Evolutionary conservation across 2,329 filamentous ascomycete genomes (phyloP), one percentile per base, ranked within the genome.

Genomic region (Tolypocladium capitatum): DNA sequence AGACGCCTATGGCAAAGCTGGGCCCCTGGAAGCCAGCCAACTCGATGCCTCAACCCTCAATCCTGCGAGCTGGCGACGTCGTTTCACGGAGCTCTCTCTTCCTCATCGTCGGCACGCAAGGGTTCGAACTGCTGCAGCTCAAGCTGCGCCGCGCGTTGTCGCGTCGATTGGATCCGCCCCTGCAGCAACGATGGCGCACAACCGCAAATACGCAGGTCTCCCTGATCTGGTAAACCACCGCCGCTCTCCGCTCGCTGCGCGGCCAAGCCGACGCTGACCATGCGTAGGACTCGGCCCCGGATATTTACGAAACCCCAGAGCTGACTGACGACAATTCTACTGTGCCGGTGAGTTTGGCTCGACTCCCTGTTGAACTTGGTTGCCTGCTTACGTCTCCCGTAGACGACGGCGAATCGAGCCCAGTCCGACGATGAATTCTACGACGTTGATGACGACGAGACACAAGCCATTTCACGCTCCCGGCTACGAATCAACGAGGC

Each of bases 271-370:
- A 45, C 32, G 35, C 56, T 62, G 52, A 62, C 54, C 27, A 46
- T 42, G 21, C 24, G 46, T 55, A 94, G 86, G 90, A 96, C 68
- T 85, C 84, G 47, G 89, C 90, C 28, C 90, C 90, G 55, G 92
- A 97, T 61, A 87, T 95, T 59, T 97, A 96, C 72, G 91, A 97
- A 68, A 97, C 92, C 16, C 90, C 91, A 55, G 90, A 94, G 48
- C 72, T 96, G 55, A 91, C 85, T 48, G 88, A 95, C 61, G 90
- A 94, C 65, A 85, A 81, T 53, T 94, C 89, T 21, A 95, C 89
- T 43, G 71, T 89, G 49, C 86, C 83, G 48, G 86, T 91, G 70
- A 66, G 78, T 65, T n/a, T 14, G 31, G 18, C 41, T 42, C 36
- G 9, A 21, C 11, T 36, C 27, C 24, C 16, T n/a, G n/a, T 2